Conservation (phyloP, 768 basidiomycete genomes). For the Sarcomyxa edulis region DNA sequence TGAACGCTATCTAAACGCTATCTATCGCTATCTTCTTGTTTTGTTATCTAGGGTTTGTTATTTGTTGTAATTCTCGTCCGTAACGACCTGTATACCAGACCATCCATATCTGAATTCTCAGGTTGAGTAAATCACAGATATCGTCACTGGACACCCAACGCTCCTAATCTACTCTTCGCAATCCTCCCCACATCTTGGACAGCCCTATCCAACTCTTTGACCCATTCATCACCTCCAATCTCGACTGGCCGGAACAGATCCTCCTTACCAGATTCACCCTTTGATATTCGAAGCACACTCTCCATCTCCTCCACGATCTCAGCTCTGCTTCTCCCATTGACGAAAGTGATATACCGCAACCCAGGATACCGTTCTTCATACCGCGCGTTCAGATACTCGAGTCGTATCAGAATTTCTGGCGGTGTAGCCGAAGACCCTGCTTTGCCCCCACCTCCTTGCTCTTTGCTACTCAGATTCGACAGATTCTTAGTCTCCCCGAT, state of each 20-base stretch:
- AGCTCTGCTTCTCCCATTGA: constrained; percentile 74
- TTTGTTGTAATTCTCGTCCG: too few species aligned
- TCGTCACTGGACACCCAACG: constrained; percentile 34
- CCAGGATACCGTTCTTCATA: constrained; percentile 75
- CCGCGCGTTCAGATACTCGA: constrained; percentile 68
- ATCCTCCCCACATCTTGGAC: constrained; percentile 71
- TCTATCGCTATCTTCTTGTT: constrained; percentile 5
- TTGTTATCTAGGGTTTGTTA: constrained; percentile 1
- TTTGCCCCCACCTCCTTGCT: constrained; percentile 52
- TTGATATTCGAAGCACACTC: constrained; percentile 46
- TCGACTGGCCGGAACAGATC: constrained; percentile 34
- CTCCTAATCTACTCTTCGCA: constrained; percentile 60
- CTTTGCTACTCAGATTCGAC: constrained; percentile 69
- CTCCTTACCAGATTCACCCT: constrained; percentile 40
- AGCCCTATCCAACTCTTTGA: constrained; percentile 63
- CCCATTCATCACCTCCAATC: constrained; percentile 47
- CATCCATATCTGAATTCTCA: too few species aligned
- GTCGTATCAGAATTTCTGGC: constrained; percentile 66
- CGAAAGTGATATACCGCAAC: constrained; percentile 87
- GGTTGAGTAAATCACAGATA: too few species aligned
- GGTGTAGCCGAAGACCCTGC: constrained; percentile 43
- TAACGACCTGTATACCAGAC: too few species aligned
- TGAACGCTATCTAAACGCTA: constrained; percentile 5
- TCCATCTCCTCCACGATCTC: constrained; percentile 81
- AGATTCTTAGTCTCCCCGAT: constrained; percentile 81